Evolutionary conservation across 495 filamentous ascomycete genomes (phyloP), one percentile per base, ranked within the genome.

Genomic region (Cenococcum geophilum): DNA sequence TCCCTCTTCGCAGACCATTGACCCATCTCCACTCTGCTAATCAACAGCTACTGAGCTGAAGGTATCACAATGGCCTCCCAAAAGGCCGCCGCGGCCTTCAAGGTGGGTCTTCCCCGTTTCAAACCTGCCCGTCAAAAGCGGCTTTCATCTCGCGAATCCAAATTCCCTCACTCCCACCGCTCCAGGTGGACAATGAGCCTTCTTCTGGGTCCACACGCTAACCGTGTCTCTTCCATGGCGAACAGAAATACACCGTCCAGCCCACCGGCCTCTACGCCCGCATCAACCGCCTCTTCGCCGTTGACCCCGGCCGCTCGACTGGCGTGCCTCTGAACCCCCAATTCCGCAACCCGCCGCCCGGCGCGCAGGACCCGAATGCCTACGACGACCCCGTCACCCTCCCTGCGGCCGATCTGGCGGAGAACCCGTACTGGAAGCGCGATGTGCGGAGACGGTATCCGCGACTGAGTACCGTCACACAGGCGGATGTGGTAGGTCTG

Each of bases 351-450:
- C 92, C 93, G 40, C 77, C 91, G 0, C 95, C 95, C 6, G 93
- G 90, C 64, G 79, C 81, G 62, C 78, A 86, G 71, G 86, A 89
- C 67, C 91, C 95, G 25, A 70, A 81, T 22, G 72, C 73, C 27
- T 98, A 96, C 76, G 84, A 89, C 72, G 95, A 97, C 71, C 91
- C 91, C 16, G 89, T 95, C 52, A 97, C 92, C 12, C 36, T 88
- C 0, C 93, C 95, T n/a, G 89, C 93, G 1, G 91, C 84, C 58
- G 93, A 99, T 74, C 84, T 98, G 64, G 93, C 93, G 67, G 93
- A 95, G 71, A 98, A 98, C 75, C 83, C 93, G 42, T 98, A 98
- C 83, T 98, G 91, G 89, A 95, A 95, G 78, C 91, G 93, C 58
- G 93, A 98, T 68, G 75, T 78, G 55, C 87, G 93, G 52, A 84